These are phyloP conservation scores for Eutrema salsugineum DNA, from an alignment of 441 rosid species.

Conservation along the genomic window DNA sequence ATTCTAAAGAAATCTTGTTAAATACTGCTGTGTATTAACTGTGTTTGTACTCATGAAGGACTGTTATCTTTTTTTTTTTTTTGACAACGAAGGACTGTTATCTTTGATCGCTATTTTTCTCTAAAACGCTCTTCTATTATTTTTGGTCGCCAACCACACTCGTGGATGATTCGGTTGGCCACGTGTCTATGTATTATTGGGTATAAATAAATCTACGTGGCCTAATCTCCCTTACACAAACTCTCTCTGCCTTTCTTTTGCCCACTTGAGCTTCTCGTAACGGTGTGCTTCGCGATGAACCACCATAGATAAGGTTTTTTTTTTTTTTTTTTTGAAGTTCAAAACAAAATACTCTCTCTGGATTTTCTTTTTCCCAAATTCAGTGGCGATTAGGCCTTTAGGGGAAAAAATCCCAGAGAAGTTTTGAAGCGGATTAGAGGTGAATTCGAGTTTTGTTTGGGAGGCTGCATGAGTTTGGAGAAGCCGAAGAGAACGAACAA, in stretches of 20 bases:
- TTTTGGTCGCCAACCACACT: too few species aligned
- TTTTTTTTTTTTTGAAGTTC: background rate
- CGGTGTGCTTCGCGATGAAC: constrained; percentile 29
- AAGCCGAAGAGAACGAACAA: constrained; percentile 18
- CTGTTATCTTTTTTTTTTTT: too few species aligned
- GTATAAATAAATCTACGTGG: constrained; percentile 9
- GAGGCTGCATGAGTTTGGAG: constrained; percentile 70
- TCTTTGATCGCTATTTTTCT: too few species aligned
- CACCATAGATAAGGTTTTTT: constrained; percentile 28
- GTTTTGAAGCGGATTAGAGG: background rate
- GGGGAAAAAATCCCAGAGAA: background rate
- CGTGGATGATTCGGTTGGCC: background rate
- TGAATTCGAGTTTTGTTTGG: background rate
- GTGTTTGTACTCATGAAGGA: too few species aligned
- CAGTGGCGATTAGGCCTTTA: background rate
- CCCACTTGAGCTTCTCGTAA: constrained; percentile 28
- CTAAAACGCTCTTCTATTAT: too few species aligned
- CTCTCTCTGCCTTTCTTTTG: background rate
- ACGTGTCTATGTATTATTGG: constrained; percentile 27
- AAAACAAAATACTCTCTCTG: constrained; percentile 1
- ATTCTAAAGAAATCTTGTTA: too few species aligned
- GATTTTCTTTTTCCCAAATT: background rate
- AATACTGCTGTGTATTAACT: too few species aligned
- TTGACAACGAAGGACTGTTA: too few species aligned
- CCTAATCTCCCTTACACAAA: constrained; percentile 33